A percentile compares a stretch with the other conserved stretches of the same genome.
Conservation (phyloP, 441 rosid species). For the Euphorbia celastroides region DNA sequence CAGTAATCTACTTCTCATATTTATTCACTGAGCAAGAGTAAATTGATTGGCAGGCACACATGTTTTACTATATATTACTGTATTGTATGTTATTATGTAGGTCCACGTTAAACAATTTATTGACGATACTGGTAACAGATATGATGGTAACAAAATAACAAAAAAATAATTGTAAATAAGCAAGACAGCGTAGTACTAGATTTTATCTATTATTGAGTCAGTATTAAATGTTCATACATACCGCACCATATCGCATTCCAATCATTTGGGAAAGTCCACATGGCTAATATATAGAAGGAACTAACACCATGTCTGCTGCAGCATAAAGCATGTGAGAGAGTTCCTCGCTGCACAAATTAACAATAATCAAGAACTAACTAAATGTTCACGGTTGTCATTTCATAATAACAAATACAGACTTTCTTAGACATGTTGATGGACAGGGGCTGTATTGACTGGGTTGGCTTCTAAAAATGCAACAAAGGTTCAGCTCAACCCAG, state of each 20-base stretch:
- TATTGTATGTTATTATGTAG: not conserved
- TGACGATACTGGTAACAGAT: not conserved
- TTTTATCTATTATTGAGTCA: not conserved
- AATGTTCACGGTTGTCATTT: not conserved
- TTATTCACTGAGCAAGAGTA: not conserved
- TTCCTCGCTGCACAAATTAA: slow-evolving; percentile 40
- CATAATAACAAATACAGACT: not conserved
- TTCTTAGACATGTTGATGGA: not conserved
- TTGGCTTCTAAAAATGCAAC: not conserved
- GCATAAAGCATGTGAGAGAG: slow-evolving; percentile 63
- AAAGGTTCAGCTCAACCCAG: not conserved
- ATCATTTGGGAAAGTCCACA: slow-evolving; percentile 66
- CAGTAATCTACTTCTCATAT: not conserved
- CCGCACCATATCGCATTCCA: slow-evolving; percentile 59
- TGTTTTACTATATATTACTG: not conserved
- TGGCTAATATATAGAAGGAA: slow-evolving; percentile 58
- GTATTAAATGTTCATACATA: slow-evolving; percentile 24
- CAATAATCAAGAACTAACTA: slow-evolving; percentile 14
- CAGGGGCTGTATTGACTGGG: not conserved
- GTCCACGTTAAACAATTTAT: not conserved
- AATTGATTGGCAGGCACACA: not conserved
- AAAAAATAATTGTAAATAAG: slow-evolving; percentile 3
- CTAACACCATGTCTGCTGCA: slow-evolving; percentile 53
- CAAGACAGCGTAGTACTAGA: not conserved
- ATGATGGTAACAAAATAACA: not conserved